phyloP scores from a whole-genome alignment of 208 protist genomes.

The Kentomonas sorsogonicus region DNA sequence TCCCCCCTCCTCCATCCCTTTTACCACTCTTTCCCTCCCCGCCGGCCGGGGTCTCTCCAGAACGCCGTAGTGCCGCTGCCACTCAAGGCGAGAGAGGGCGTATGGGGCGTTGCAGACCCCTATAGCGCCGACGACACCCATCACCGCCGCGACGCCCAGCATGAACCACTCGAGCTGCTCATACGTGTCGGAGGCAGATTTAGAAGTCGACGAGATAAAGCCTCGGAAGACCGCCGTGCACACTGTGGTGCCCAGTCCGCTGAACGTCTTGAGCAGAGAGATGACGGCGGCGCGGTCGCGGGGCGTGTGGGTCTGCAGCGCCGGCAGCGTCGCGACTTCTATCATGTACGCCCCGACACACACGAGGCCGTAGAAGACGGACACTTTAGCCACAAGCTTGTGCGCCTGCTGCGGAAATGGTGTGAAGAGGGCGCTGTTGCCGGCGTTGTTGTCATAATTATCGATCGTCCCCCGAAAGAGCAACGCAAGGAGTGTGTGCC shows the following conservation, averaged over 20 bases:
- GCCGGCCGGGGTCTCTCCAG: no score
- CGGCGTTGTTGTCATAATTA: no score
- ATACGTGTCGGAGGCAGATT: constrained; percentile 12
- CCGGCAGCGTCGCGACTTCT: constrained; percentile 28
- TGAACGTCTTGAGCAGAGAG: constrained; percentile 45
- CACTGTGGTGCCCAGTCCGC: constrained; percentile 38
- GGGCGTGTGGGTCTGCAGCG: constrained; percentile 42
- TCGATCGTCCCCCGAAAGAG: constrained; percentile 32
- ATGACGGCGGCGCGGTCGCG: constrained; percentile 42
- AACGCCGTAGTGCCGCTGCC: no score
- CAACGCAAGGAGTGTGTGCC: constrained; percentile 30
- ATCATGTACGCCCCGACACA: constrained; percentile 31
- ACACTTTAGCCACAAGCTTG: no score
- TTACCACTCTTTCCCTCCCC: no score
- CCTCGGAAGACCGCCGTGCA: constrained; percentile 40
- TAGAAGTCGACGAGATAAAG: constrained; percentile 16
- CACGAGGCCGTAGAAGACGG: constrained; percentile 41
- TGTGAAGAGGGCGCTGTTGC: no score
- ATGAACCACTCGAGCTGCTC: constrained; percentile 34
- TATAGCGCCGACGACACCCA: no score
- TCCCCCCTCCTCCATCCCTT: no score
- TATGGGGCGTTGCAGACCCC: constrained; percentile 43
- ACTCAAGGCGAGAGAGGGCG: no score
- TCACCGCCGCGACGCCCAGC: constrained; percentile 21
- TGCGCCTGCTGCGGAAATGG: constrained; percentile 16